Evolutionary conservation across 805 yeast genomes (phyloP).

Genomic region (Barnettozyma populi): DNA sequence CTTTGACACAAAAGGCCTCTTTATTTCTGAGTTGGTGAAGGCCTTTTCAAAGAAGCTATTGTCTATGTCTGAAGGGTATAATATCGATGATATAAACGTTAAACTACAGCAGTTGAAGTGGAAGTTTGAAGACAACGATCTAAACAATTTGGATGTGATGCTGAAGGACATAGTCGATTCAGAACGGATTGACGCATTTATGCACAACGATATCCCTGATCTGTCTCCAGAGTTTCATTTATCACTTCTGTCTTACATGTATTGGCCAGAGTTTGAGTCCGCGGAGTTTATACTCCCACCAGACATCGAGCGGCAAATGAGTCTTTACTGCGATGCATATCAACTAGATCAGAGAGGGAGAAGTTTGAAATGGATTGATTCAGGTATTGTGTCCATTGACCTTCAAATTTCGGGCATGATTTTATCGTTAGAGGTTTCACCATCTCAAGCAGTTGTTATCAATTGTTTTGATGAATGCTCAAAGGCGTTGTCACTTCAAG

Average conservation of each 20-base stretch:
- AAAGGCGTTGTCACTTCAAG: slow-evolving; percentile 26
- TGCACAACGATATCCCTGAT: slow-evolving; percentile 25
- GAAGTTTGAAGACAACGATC: slow-evolving; percentile 61
- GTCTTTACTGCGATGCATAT: slow-evolving; percentile 40
- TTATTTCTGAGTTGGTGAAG: slow-evolving; percentile 58
- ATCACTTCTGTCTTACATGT: slow-evolving; percentile 65
- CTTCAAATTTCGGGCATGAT: slow-evolving; percentile 47
- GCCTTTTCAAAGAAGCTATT: slow-evolving; percentile 57
- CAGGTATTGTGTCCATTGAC: slow-evolving; percentile 59
- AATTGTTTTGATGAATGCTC: slow-evolving; percentile 35
- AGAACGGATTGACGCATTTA: slow-evolving; percentile 34
- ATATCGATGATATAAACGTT: slow-evolving; percentile 33
- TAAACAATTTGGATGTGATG: slow-evolving; percentile 80
- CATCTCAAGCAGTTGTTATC: slow-evolving; percentile 66
- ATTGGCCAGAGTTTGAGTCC: slow-evolving; percentile 59
- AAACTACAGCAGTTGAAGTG: slow-evolving; percentile 51
- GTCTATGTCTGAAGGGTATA: slow-evolving; percentile 25
- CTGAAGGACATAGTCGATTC: slow-evolving; percentile 63
- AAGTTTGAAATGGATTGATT: slow-evolving; percentile 45
- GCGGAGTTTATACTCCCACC: slow-evolving; percentile 39
- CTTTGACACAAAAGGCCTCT: slow-evolving; percentile 61
- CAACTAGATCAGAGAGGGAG: slow-evolving; percentile 49
- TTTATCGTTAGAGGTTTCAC: slow-evolving; percentile 44
- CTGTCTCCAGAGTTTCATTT: slow-evolving; percentile 39
- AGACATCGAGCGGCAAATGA: slow-evolving; percentile 35